Evolutionary conservation across 495 filamentous ascomycete species (phyloP).

Genomic region (Rostrohypoxylon terebratum): DNA sequence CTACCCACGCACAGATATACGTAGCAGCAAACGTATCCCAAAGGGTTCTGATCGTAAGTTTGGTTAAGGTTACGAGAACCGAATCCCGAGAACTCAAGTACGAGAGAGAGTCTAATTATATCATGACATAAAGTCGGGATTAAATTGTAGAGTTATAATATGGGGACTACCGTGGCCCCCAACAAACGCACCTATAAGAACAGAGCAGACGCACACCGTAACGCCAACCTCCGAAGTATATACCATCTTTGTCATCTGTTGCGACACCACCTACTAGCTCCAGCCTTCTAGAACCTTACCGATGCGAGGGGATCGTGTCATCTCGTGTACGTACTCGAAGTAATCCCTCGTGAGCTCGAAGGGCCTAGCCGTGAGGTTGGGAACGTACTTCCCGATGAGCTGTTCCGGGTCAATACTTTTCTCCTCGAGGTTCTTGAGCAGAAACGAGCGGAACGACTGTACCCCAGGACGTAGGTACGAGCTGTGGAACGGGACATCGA

Average conservation of each 20-base stretch:
- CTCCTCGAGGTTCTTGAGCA: conserved; percentile 92
- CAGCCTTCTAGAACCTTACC: conserved; percentile 86
- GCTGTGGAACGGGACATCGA: conserved; percentile 92
- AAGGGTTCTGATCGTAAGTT: conserved; percentile 11
- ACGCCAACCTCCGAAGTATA: conserved; percentile 21
- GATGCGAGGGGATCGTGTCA: conserved; percentile 92
- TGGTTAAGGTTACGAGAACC: conserved; percentile 23
- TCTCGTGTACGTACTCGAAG: conserved; percentile 94
- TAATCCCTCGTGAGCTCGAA: conserved; percentile 92
- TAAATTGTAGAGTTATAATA: conserved; percentile 1
- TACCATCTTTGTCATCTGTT: conserved; percentile 14
- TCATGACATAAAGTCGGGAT: conserved; percentile 18
- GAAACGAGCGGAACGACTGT: conserved; percentile 88
- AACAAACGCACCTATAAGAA: conserved; percentile 21
- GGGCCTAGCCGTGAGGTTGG: conserved; percentile 87
- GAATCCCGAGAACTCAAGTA: conserved; percentile 8
- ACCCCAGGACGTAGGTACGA: conserved; percentile 92
- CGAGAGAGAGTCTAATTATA: conserved; percentile 19
- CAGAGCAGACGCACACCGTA: not conserved
- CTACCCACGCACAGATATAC: not conserved
- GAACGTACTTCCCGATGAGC: conserved; percentile 89
- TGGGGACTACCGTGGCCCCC: conserved; percentile 19
- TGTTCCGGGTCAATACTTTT: conserved; percentile 88
- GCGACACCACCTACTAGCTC: conserved; percentile 64
- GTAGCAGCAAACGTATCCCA: conserved; percentile 2